A percentile compares a stretch with the other conserved stretches of the same genome.
Evolutionary conservation across 2,329 filamentous ascomycete genomes (phyloP).

Genomic region (Colletotrichum noveboracense): DNA sequence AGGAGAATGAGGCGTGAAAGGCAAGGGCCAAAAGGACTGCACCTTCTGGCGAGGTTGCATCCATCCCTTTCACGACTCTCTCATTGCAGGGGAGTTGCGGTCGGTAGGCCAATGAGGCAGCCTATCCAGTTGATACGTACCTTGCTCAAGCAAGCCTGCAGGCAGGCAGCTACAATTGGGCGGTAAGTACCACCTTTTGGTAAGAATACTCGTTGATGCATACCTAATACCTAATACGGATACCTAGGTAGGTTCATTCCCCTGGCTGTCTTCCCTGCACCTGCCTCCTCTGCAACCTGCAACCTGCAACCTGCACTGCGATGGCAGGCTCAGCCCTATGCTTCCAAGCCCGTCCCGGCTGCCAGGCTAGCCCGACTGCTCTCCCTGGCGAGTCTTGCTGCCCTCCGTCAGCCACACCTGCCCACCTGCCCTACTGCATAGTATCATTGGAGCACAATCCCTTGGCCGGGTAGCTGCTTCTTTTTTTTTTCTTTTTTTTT

Average conservation of each 20-base stretch:
- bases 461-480: background rate
- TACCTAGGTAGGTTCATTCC: background rate
- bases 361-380: background rate
- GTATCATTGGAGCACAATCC: background rate
- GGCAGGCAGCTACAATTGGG: background rate
- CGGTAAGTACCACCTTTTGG: no score
- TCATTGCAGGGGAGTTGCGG: background rate
- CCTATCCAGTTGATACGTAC: background rate
- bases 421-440: no score
- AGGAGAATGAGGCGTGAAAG: background rate
- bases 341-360: slow-evolving; percentile 3
- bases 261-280: background rate
- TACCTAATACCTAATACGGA: no score
- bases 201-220: no score
- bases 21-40: background rate
- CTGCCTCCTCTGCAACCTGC: background rate
- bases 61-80: background rate
- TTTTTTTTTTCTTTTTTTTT: background rate
- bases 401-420: slow-evolving; percentile 3
- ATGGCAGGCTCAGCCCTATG: slow-evolving; percentile 19
- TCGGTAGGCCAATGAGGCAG: background rate
- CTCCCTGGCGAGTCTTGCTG: background rate
- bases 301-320: background rate
- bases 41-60: background rate
- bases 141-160: background rate